Conservation (phyloP, 306 rosid genomes). For the Prinsepia uniflora region DNA sequence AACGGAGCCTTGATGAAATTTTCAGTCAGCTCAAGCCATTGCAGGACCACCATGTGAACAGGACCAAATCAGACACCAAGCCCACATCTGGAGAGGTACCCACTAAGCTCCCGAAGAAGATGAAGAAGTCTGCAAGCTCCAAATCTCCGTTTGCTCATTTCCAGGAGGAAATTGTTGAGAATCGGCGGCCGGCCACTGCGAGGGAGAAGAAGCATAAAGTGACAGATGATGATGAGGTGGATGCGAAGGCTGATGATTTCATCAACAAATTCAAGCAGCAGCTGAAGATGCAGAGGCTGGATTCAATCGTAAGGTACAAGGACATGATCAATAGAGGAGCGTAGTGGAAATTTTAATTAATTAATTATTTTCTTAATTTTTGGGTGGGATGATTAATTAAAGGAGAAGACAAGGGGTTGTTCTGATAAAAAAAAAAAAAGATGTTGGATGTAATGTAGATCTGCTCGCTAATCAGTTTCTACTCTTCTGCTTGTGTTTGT, state of each 20-base stretch:
- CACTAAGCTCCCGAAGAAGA: constrained; percentile 54
- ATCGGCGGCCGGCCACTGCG: constrained; percentile 59
- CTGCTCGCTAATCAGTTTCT: background rate
- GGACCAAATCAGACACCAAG: constrained; percentile 58
- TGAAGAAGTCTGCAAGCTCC: constrained; percentile 77
- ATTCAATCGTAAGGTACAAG: constrained; percentile 60
- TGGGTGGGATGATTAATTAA: constrained; percentile 9
- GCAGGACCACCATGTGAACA: constrained; percentile 31
- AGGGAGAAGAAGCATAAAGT: constrained; percentile 37
- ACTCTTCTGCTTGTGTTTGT: background rate
- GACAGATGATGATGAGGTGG: constrained; percentile 43
- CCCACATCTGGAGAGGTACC: constrained; percentile 63
- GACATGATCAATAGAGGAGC: constrained; percentile 50
- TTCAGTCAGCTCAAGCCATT: constrained; percentile 34
- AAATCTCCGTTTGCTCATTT: constrained; percentile 62
- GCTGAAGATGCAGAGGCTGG: constrained; percentile 74
- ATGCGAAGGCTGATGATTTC: constrained; percentile 80
- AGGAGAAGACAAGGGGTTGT: background rate
- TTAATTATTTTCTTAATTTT: constrained; percentile 20
- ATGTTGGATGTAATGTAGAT: constrained; percentile 14
- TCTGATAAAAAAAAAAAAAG: too few species aligned
- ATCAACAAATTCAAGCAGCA: constrained; percentile 80
- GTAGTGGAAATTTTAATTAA: background rate
- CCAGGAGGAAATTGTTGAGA: constrained; percentile 57
- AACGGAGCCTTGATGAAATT: constrained; percentile 48